These are phyloP conservation scores for Zelonia costaricensis DNA, from an alignment of 208 protist genomes.

Conservation along the genomic window DNA sequence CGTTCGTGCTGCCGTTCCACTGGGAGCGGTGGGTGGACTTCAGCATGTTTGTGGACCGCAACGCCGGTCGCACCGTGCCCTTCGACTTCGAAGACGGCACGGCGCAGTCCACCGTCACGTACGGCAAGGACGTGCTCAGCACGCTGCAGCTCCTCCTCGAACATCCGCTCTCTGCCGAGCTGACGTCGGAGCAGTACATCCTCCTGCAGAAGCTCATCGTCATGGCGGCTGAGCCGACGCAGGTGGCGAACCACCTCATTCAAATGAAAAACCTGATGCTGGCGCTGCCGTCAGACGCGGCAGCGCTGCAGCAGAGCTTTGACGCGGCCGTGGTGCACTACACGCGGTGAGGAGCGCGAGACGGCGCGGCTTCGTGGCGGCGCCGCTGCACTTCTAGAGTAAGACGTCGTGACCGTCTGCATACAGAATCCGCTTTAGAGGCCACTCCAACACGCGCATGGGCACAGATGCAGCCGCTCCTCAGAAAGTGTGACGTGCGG, in stretches of 20 bases:
- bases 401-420: too few species aligned
- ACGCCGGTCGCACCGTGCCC: conserved; percentile 74
- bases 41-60: conserved; percentile 87
- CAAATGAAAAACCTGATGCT: conserved; percentile 73
- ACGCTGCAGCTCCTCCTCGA: conserved; percentile 58
- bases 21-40: conserved; percentile 88
- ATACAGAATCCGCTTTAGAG: too few species aligned
- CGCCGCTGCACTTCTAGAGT: too few species aligned
- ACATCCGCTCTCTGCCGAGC: conserved; percentile 40
- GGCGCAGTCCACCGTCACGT: conserved; percentile 31
- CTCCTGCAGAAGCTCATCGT: conserved; percentile 62
- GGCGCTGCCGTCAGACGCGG: conserved; percentile 48
- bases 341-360: not conserved
- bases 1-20: conserved; percentile 67
- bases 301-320: conserved; percentile 43
- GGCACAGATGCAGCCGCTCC: too few species aligned
- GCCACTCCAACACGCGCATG: too few species aligned
- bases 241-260: conserved; percentile 73
- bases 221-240: conserved; percentile 60
- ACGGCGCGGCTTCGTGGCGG: too few species aligned
- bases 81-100: conserved; percentile 52
- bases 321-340: conserved; percentile 39
- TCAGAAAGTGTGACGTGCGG: too few species aligned
- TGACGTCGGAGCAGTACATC: conserved; percentile 57
- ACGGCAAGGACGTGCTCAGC: conserved; percentile 60